Base-by-base conservation (phyloP, 2,329 filamentous ascomycete species). In the Nakataea oryzae region DNA sequence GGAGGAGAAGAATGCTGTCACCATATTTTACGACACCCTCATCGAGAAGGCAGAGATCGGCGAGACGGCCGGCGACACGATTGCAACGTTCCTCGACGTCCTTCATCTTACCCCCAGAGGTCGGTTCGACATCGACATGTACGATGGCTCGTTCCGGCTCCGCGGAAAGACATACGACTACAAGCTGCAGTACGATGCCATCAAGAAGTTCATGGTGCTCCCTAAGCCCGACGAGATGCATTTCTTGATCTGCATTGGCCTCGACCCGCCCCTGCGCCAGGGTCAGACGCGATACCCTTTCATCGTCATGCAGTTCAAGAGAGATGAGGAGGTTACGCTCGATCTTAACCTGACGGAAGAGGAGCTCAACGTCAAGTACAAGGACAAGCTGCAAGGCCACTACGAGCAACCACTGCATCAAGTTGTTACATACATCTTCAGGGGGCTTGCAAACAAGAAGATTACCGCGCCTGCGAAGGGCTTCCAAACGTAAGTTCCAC, bases 151-250 rank as follows among this genome's bases (percentile, higher is more conserved):
- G 2, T 97, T 99, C 83, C 89, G 95, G 65, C 84, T 99, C 65
- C 93, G 95, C 67, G 95, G 95, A 71, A 99, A 99, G 79, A 99
- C 95, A 28, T 99, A 99, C 80, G 96, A 99, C 79, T 99, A 99
- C 86, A 99, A 99, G 84, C 97, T 99, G 67, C 92, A 97, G 74
- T 99, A 97, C 76, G 91, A 97, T 63, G 86, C 88, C 59, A 92
- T 97, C 78, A 99, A 99, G 81, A 97, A 97, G 75, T 97, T 97
- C 74, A 97, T 99, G 87, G 85, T 97, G 32, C 86, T 99, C 7
- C 95, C 95, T 58, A 99, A 99, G 78, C 95, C 95, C n/a, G 95
- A 99, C 74, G 95, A 99, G 68, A 86, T 95, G 69, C 95, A 99
- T 73, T 93, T 90, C 67, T 89, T 99, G 79, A 91, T 99, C 67